Evolutionary conservation across 148 eudicot genomes (phyloP).

Genomic region (Dianthus caryophyllus): DNA sequence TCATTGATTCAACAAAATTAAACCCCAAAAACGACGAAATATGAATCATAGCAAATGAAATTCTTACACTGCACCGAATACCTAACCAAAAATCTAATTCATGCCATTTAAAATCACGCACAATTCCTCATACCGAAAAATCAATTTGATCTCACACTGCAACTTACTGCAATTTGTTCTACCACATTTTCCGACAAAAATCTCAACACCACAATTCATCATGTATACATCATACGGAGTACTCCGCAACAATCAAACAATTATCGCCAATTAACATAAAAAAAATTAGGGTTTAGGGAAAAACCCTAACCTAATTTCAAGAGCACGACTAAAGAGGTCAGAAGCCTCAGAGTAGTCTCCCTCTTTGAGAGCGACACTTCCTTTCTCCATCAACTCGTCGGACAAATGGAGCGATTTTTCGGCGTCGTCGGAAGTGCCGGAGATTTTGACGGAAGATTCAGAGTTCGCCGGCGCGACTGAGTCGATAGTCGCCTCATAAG

Average conservation of each 20-base stretch:
- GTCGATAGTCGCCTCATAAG: constrained; percentile 43
- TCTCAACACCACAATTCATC: background rate
- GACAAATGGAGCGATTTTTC: constrained; percentile 55
- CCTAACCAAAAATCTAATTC: too few species aligned
- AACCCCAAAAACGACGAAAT: too few species aligned
- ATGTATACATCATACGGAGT: background rate
- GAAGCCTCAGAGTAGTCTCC: constrained; percentile 62
- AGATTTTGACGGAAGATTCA: constrained; percentile 41
- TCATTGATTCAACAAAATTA: too few species aligned
- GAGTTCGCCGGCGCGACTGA: constrained; percentile 35
- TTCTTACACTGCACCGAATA: too few species aligned
- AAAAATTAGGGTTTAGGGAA: background rate
- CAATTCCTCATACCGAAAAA: background rate
- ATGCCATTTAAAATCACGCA: background rate
- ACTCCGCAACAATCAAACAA: background rate
- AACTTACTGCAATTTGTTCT: background rate
- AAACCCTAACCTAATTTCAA: constrained; percentile 62
- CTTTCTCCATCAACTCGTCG: constrained; percentile 62
- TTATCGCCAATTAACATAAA: background rate
- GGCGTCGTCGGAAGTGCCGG: constrained; percentile 27
- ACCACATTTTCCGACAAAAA: background rate
- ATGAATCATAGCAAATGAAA: too few species aligned
- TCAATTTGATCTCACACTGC: background rate
- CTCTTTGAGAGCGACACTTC: constrained; percentile 46
- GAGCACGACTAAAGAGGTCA: constrained; percentile 91